Base-by-base conservation (phyloP, 2,329 filamentous ascomycete genomes). In the Arthroderma uncinatum region DNA sequence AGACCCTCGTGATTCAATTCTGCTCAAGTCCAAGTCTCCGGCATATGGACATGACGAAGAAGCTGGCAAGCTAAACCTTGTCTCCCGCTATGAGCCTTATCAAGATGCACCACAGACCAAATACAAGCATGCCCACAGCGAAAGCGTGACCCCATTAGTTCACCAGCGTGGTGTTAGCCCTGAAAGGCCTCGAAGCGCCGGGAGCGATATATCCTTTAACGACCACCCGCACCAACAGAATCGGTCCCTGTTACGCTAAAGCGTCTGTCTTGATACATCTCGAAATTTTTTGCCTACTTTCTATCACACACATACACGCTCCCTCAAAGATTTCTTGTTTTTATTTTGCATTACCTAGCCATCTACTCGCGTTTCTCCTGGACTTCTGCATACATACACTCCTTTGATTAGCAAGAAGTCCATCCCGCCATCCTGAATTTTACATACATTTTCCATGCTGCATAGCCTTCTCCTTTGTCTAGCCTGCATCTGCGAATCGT, bases 1-100 rank as follows among this genome's bases (percentile, higher is more conserved):
- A 39, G 88, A 94, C 66, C 87, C 89, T 1, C 86, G 88, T 68
- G 92, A 92, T 76, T 91, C 87, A 10, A 82, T 96, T 19, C 83
- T 95, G 58, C 83, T 89, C 71, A 82, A 86, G 55, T 80, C 81
- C 70, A 71, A 44, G 73, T 5, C 21, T 4, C 73, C 12, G 25
- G 44, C 21, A 63, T 63, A 39, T 14, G 19, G 19, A 6, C 36
- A 53, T 10, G 59, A 60, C 4, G 54, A 68, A 9, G 70, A 72
- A 39, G 68, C 70, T 63, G 72, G 68, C 65, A 71, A 71, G 39
- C 72, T 73, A 64, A 74, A 74, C 62, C 67, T 65, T 59, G 67
- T 68, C 8, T 65, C 67, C 10, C 70, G 71, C 1, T 74, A 73
- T 57, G 71, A 73, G 57, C 65, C 72, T 16, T 74, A 71, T 59